Evolutionary conservation across 768 basidiomycete genomes (phyloP), one percentile per base, ranked within the genome.

Genomic region (Nidularia pulvinata): DNA sequence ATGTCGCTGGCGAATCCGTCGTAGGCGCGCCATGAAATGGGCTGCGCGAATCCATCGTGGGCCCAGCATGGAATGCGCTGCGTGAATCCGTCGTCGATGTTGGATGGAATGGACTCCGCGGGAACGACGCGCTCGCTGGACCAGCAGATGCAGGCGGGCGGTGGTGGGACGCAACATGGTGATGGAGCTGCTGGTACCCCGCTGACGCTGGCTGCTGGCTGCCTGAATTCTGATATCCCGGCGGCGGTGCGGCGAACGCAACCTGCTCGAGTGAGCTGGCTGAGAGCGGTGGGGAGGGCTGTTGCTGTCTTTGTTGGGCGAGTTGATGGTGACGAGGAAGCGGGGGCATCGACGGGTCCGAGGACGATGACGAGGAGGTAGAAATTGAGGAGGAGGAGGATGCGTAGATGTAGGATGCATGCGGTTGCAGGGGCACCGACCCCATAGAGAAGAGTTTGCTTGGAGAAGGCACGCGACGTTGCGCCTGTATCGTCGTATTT

Each of bases 181-280:
- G 39, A 33, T 22, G 32, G 51, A 16, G 50, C 33, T 52, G 37
- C 34, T 47, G 52, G 51, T 51, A 45, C 34, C 19, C 19, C 19
- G 19, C 19, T 19, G 19, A 19, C 19, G 19, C 19, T 19, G 19
- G 19, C 19, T 19, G 19, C 19, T 19, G 19, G 19, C 19, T 19
- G 19, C 19, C 19, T 19, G 19, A 19, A 19, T 19, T 19, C 19
- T 19, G 19, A 52, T 48, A 52, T 6, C 53, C 49, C 6, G 64
- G 50, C 19, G 57, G 58, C 11, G 43, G 14, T 6, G 45, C 54
- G 13, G 78, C 77, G 3, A 79, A 55, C 0, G 79, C 79, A 5
- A 81, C 76, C 50, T 79, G 75, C 58, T 80, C 78, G 36, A 78
- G 65, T 1, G 79, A 80, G 57, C 66, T 75, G 6, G 10, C 37